phyloP scores from a whole-genome alignment of 2,329 filamentous ascomycete genomes.

The Hymenoscyphus occultus region DNA sequence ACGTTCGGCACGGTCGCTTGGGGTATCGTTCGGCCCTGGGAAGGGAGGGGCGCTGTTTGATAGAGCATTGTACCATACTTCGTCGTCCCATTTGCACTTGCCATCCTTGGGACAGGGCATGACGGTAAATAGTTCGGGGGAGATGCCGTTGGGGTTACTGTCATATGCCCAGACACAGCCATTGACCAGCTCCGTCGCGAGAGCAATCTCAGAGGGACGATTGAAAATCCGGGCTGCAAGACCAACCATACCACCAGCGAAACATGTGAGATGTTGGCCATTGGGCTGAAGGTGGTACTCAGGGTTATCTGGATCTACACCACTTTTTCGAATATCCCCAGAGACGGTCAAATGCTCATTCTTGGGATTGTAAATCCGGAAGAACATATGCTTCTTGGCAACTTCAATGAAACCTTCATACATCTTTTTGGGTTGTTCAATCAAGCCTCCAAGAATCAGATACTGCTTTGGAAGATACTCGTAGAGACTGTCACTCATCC shows the following conservation, averaged over 20 bases:
- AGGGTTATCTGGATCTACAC: constrained; percentile 40
- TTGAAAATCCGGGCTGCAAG: constrained; percentile 62
- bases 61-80: constrained; percentile 48
- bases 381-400: constrained; percentile 46
- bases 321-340: constrained; percentile 42
- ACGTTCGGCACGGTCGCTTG: constrained; percentile 8
- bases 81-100: constrained; percentile 34
- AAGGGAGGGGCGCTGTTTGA: constrained; percentile 36
- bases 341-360: constrained; percentile 45
- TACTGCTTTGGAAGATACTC: constrained; percentile 67
- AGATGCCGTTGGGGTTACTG: constrained; percentile 54
- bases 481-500: constrained; percentile 56
- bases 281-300: constrained; percentile 41
- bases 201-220: constrained; percentile 50
- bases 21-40: constrained; percentile 54
- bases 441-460: constrained; percentile 61
- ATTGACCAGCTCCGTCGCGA: constrained; percentile 56
- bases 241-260: constrained; percentile 67
- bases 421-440: constrained; percentile 48
- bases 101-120: constrained; percentile 26
- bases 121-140: constrained; percentile 55
- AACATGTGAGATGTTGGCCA: constrained; percentile 67
- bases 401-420: constrained; percentile 46
- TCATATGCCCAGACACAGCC: constrained; percentile 64
- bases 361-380: constrained; percentile 42